These are phyloP conservation scores for Diaporthe ilicicola DNA, from an alignment of 2,329 filamentous ascomycete genomes.

Conservation along the genomic window DNA sequence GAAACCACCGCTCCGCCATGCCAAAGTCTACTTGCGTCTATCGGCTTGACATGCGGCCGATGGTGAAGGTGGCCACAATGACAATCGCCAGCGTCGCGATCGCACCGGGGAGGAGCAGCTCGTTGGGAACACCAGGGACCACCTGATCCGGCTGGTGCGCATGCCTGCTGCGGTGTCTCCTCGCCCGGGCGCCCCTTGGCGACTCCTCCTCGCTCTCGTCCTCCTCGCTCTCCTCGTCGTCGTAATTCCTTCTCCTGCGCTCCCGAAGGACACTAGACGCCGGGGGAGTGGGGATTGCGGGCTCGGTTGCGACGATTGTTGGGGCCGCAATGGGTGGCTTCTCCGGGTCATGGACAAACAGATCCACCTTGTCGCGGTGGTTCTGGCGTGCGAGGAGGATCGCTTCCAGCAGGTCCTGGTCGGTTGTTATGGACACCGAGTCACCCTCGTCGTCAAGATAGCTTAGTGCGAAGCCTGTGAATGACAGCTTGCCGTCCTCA, in stretches of 20 bases:
- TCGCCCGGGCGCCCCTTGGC: constrained; percentile 55
- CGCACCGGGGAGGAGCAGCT: constrained; percentile 89
- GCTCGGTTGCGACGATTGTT: constrained; percentile 53
- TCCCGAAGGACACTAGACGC: constrained; percentile 60
- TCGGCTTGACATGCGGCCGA: constrained; percentile 73
- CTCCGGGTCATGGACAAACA: constrained; percentile 94
- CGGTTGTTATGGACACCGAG: constrained; percentile 94
- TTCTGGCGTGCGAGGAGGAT: constrained; percentile 82
- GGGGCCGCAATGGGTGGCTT: constrained; percentile 80
- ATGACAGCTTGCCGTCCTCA: constrained; percentile 80
- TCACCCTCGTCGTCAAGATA: constrained; percentile 98
- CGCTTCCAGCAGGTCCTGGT: constrained; percentile 91
- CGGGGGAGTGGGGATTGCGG: constrained; percentile 54
- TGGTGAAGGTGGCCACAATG: constrained; percentile 90
- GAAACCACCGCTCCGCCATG: constrained; percentile 6
- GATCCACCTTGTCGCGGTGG: constrained; percentile 89
- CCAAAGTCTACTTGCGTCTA: constrained; percentile 40
- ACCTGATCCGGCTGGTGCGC: constrained; percentile 68
- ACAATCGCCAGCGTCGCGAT: constrained; percentile 95
- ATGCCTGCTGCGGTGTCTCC: constrained; percentile 46
- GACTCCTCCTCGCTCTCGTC: constrained; percentile 52
- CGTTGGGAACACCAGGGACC: constrained; percentile 92
- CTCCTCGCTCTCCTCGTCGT: constrained; percentile 63
- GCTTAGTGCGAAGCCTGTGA: constrained; percentile 87
- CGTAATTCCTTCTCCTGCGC: constrained; percentile 53